phyloP scores from a whole-genome alignment of 2,329 filamentous ascomycete genomes.

The Chaetomiaceae sp. region DNA sequence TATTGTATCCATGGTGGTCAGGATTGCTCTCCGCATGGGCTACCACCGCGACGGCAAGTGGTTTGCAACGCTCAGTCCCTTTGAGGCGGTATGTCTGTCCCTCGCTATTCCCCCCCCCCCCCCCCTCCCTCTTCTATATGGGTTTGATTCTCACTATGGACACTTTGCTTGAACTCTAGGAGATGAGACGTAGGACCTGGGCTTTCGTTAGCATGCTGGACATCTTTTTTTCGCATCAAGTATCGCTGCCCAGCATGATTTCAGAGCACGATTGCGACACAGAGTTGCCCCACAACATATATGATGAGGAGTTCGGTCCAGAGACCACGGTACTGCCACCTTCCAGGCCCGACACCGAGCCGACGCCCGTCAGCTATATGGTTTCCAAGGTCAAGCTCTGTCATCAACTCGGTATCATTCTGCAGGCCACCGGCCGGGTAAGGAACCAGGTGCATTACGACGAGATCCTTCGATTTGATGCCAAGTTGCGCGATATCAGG shows the following conservation, averaged over 20 bases:
- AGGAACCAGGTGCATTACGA: constrained; percentile 57
- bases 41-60: constrained; percentile 75
- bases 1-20: constrained; percentile 51
- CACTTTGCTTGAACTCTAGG: constrained; percentile 37
- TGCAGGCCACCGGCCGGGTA: constrained; percentile 59
- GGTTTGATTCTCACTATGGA: background rate
- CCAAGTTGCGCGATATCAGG: constrained; percentile 56
- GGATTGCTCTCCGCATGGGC: constrained; percentile 64
- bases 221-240: constrained; percentile 72
- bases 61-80: constrained; percentile 67
- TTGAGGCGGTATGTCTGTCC: constrained; percentile 55
- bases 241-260: constrained; percentile 64
- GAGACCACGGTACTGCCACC: constrained; percentile 63
- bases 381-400: constrained; percentile 68
- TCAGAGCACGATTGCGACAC: constrained; percentile 72
- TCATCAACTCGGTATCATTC: constrained; percentile 65
- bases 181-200: constrained; percentile 69
- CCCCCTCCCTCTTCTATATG: background rate
- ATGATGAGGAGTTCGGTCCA: constrained; percentile 74
- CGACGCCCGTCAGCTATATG: constrained; percentile 74
- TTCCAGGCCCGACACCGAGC: constrained; percentile 62
- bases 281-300: constrained; percentile 69
- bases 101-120: background rate
- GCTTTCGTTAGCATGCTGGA: constrained; percentile 69
- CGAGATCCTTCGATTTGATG: constrained; percentile 59